Evolutionary conservation across 345 rosid species (phyloP), one percentile per base, ranked within the genome.

Genomic region (Cochlearia excelsa): DNA sequence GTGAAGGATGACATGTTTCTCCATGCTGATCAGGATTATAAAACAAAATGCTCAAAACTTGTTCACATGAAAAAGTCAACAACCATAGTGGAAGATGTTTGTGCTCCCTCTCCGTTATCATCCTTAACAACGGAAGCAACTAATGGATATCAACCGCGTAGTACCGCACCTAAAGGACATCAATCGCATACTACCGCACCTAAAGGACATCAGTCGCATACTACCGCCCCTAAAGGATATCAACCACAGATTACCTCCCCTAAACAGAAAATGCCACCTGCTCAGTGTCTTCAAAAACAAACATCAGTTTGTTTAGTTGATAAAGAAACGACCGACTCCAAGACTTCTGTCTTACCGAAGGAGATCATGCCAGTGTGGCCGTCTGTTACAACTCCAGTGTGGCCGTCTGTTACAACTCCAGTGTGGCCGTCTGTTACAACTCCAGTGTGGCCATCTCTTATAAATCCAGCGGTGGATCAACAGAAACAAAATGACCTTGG

Each of bases 1-100:
- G 95, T 89, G 71, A 93, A 93, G 78, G 85, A 85, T 52, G 97
- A 96, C 51, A 79, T 80, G 7, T 82, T 89, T 68, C 86, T 87
- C 72, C 77, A 86, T 75, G 76, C 66, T 63, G 99, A 85, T 40
- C 72, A 62, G 67, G 99, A 87, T 70, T 90, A 76, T 70, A 86
- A 88, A 54, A 87, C 88, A 57, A 85, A 76, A 75, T 76, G 84
- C 62, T 90, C 97, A 59, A 79, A 76, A 63, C 91, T 85, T 62
- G 94, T 90, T 74, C 86, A 84, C 65, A 64, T 38, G 65, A 90
- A 87, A 74, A 84, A 68, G 79, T 85, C 86, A 27, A 66, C 61
- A 67, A 80, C 62, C 29, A 84, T 90, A 50, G 78, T 71, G 55
- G 81, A 75, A 52, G 87, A 90, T 85, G 82, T 90, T 48, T 77